Percentiles rank a stretch among this genome's conserved stretches.
phyloP scores from a whole-genome alignment of 2,329 filamentous ascomycete species.

The Zasmidium cellare region DNA sequence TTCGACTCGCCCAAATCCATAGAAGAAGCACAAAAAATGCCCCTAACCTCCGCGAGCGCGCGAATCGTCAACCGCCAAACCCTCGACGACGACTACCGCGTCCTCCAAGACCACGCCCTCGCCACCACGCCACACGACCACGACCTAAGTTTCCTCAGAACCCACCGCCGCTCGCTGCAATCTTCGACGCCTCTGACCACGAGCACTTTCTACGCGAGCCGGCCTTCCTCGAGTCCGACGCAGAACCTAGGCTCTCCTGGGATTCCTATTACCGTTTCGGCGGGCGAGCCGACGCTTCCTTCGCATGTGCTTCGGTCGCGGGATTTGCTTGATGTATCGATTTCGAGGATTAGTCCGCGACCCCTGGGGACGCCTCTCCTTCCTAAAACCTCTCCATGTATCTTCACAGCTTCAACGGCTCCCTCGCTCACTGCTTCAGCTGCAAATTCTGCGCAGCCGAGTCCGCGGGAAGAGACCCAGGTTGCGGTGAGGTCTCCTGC shows the following conservation, averaged over 20 bases:
- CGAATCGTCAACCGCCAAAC: background rate
- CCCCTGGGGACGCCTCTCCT: background rate
- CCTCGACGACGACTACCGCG: conserved; percentile 1
- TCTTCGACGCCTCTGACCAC: background rate
- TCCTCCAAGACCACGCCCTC: background rate
- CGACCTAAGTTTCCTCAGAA: background rate
- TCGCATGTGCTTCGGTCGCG: conserved; percentile 14
- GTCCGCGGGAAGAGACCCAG: background rate
- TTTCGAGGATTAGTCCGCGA: background rate
- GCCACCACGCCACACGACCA: background rate
- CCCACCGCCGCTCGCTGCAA: background rate
- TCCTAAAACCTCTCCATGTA: conserved; percentile 8
- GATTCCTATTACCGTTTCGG: background rate
- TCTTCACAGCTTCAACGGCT: conserved; percentile 15
- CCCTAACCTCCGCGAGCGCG: background rate
- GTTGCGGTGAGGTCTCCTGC: conserved; percentile 1
- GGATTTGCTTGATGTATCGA: conserved; percentile 1
- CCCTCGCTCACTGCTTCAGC: conserved; percentile 3
- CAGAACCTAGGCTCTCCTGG: background rate
- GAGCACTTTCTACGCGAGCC: background rate
- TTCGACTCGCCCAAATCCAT: background rate
- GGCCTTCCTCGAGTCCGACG: background rate
- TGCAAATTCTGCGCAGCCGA: background rate
- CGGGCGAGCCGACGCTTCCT: conserved; percentile 12
- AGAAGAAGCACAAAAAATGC: background rate